Evolutionary conservation across 768 basidiomycete genomes (phyloP).

Genomic region (Sarcodon sp.): DNA sequence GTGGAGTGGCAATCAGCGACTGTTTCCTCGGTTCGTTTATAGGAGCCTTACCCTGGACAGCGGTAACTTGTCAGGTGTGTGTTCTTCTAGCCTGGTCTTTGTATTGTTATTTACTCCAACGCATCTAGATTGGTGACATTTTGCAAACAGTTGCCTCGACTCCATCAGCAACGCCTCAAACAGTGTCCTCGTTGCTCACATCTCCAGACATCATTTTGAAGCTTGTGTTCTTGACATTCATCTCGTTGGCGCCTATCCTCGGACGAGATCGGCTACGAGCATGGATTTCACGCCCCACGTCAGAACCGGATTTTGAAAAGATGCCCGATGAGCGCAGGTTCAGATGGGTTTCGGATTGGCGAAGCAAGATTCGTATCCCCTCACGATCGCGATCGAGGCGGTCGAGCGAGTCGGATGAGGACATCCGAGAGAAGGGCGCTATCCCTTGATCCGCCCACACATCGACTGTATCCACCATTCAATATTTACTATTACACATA

Average conservation of each 20-base stretch:
- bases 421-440: neutral
- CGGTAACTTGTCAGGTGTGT: conserved; percentile 78
- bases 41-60: conserved; percentile 79
- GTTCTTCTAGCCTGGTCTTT: neutral
- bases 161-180: conserved; percentile 57
- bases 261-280: conserved; percentile 53
- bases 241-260: conserved; percentile 82
- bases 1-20: conserved; percentile 63
- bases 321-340: conserved; percentile 23
- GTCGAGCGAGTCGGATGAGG: conserved; percentile 6
- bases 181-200: conserved; percentile 73
- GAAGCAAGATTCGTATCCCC: conserved; percentile 40
- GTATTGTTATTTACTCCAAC: neutral
- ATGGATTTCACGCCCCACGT: conserved; percentile 27
- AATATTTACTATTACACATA: too few species aligned
- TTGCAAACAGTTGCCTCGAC: conserved; percentile 72
- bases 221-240: conserved; percentile 66
- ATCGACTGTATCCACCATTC: too few species aligned
- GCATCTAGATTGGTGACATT: conserved; percentile 66
- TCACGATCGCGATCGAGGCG: conserved; percentile 35
- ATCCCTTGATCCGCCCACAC: too few species aligned
- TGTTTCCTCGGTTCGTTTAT: conserved; percentile 78
- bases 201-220: conserved; percentile 79
- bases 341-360: conserved; percentile 60
- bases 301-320: conserved; percentile 9